Evolutionary conservation across 345 rosid species (phyloP), one percentile per base, ranked within the genome.

Genomic region (Arabidopsis suecica): DNA sequence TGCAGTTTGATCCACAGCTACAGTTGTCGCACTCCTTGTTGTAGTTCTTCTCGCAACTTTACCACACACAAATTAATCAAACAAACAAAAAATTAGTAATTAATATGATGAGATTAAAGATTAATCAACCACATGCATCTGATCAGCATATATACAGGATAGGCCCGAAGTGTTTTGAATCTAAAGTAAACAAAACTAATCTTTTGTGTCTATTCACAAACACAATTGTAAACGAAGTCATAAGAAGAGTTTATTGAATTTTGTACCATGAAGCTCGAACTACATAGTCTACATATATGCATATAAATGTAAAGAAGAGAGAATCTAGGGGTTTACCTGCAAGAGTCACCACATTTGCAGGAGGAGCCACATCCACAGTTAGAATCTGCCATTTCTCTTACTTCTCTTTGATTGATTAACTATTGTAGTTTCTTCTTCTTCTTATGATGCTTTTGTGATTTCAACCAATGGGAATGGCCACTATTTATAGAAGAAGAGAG

Each of bases 1-100:
- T 54, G 83, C 96, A 89, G 93, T 38, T 87, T 41, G 89, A 75
- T 76, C 93, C 96, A 25, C 97, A 91, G 79, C 82, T 88, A 82
- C 97, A 91, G 69, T 10, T 44, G 38, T 72, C 74, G 47, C 81
- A 78, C 69, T 78, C 81, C 7, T 8, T 34, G 77, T 78, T 72
- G 78, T 78, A 65, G 78, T 72, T 78, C 59, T 4, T 78, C 81
- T 72, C 78, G 78, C 93, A 14, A 81, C 80, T 57, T 51, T 77
- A 54, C 10, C 53, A 57, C 50, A 56, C 36, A 33, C 6, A 28
- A 0, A 5, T 16, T 16, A 16, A 16, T 16, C 5, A 4, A 2
- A n/a, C 0, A 33, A 32, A 9, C 32, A 34, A 38, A 38, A 20
- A 2, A 16, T 32, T 14, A 22, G 5, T 16, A 65, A 9, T 3